Evolutionary conservation across 2,329 filamentous ascomycete genomes (phyloP).

Genomic region (Trichoderma asperellum): DNA sequence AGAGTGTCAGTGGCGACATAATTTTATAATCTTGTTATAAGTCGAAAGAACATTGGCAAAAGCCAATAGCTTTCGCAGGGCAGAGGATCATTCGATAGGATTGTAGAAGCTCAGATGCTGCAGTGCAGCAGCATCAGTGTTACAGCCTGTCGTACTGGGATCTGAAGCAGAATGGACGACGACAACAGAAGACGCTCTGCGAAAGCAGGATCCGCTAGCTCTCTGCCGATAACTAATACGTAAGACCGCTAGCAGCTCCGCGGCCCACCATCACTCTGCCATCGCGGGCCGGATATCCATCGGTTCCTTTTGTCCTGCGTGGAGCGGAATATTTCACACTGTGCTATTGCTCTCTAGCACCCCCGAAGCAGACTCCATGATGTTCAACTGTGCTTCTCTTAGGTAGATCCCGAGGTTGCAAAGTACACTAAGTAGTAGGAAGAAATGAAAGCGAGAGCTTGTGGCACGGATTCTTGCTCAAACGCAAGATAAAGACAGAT

Average conservation of each 20-base stretch:
- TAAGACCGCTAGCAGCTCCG: not conserved
- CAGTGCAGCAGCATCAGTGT: not conserved
- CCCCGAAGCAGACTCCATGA: too few relatives aligned
- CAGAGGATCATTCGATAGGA: not conserved
- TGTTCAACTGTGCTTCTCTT: too few relatives aligned
- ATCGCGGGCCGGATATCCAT: not conserved
- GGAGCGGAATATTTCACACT: not conserved
- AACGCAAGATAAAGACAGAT: not conserved
- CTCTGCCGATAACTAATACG: not conserved
- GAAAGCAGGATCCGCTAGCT: not conserved
- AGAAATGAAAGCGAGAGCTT: too few relatives aligned
- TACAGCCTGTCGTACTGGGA: not conserved
- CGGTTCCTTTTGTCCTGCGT: not conserved
- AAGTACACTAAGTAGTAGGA: too few relatives aligned
- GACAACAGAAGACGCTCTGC: not conserved
- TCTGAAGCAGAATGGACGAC: not conserved
- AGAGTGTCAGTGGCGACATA: not conserved
- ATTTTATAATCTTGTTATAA: not conserved
- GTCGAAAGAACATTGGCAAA: not conserved
- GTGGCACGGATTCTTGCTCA: not conserved
- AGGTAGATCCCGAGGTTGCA: too few relatives aligned
- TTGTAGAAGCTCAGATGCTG: not conserved
- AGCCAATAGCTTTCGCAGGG: not conserved
- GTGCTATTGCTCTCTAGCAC: not conserved
- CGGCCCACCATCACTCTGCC: not conserved